Conservation (phyloP, 805 yeast species). For the Ogataea ramenticola region DNA sequence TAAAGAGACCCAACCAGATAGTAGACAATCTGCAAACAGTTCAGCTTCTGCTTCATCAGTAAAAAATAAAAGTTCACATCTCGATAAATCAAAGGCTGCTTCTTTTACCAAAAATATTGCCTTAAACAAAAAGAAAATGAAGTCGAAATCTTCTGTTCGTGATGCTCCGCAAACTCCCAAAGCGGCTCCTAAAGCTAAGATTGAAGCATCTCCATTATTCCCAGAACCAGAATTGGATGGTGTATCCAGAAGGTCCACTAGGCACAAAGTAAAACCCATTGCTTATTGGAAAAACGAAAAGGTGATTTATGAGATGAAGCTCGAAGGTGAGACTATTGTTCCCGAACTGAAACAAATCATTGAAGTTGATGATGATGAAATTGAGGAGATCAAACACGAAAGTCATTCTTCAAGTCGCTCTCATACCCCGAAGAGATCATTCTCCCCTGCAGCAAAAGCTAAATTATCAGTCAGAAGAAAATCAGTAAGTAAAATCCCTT, state of each 20-base stretch:
- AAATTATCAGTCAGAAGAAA: too few relatives aligned
- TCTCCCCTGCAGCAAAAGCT: too few relatives aligned
- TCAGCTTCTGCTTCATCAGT: too few relatives aligned
- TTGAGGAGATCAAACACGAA: neutral
- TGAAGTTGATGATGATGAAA: neutral
- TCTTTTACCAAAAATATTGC: constrained; percentile 23
- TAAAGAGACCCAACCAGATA: too few relatives aligned
- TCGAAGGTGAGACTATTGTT: constrained; percentile 41
- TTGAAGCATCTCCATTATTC: too few relatives aligned
- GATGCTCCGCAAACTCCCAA: too few relatives aligned
- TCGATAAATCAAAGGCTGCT: constrained; percentile 6
- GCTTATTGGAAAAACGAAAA: constrained; percentile 84
- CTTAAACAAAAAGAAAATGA: constrained; percentile 10
- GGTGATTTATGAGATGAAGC: constrained; percentile 45
- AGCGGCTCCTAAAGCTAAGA: too few relatives aligned
- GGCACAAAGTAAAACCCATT: constrained; percentile 63
- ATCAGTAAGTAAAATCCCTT: too few relatives aligned
- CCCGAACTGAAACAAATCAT: constrained; percentile 50
- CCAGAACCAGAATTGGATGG: constrained; percentile 6
- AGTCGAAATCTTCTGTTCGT: neutral
- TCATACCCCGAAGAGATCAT: too few relatives aligned
- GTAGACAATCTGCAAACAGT: too few relatives aligned
- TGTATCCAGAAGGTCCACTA: constrained; percentile 46
- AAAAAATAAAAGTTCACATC: too few relatives aligned
- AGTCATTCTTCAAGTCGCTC: too few relatives aligned